Evolutionary conservation across 2,329 filamentous ascomycete species (phyloP).

Genomic region (Exophiala calicioides): DNA sequence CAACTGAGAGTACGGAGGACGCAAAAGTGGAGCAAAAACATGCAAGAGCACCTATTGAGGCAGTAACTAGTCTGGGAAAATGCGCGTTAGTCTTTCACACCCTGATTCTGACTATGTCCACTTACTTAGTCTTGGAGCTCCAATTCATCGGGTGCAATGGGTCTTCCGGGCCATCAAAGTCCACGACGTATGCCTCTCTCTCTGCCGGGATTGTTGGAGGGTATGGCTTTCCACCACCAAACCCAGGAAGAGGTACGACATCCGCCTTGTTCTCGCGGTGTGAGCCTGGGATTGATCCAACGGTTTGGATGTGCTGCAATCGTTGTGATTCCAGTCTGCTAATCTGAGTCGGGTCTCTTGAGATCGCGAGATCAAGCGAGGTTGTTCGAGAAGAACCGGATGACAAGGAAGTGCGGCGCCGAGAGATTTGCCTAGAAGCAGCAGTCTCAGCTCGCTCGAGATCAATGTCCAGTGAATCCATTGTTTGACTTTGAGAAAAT

Average conservation of each 20-base stretch:
- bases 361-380: not conserved
- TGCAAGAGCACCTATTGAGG: slow-evolving; percentile 45
- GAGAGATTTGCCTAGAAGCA: slow-evolving; percentile 3
- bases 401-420: not conserved
- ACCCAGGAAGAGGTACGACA: slow-evolving; percentile 33
- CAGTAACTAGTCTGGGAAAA: slow-evolving; percentile 12
- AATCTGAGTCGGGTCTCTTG: not conserved
- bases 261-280: slow-evolving; percentile 23
- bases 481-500: no score
- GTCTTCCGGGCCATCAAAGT: slow-evolving; percentile 47
- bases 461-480: slow-evolving; percentile 2
- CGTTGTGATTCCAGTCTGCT: not conserved
- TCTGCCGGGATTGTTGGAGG: slow-evolving; percentile 31
- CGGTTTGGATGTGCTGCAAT: slow-evolving; percentile 3
- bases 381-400: not conserved
- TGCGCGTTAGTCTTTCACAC: not conserved
- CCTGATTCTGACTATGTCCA: not conserved
- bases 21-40: slow-evolving; percentile 43
- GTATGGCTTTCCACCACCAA: slow-evolving; percentile 36
- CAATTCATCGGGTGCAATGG: slow-evolving; percentile 85
- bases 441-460: slow-evolving; percentile 6
- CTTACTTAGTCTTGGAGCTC: slow-evolving; percentile 61
- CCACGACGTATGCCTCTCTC: slow-evolving; percentile 60
- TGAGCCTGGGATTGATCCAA: not conserved
- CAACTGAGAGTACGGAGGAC: slow-evolving; percentile 25